phyloP scores from a whole-genome alignment of 805 yeast genomes.

The Zygotorulaspora danielsina region DNA sequence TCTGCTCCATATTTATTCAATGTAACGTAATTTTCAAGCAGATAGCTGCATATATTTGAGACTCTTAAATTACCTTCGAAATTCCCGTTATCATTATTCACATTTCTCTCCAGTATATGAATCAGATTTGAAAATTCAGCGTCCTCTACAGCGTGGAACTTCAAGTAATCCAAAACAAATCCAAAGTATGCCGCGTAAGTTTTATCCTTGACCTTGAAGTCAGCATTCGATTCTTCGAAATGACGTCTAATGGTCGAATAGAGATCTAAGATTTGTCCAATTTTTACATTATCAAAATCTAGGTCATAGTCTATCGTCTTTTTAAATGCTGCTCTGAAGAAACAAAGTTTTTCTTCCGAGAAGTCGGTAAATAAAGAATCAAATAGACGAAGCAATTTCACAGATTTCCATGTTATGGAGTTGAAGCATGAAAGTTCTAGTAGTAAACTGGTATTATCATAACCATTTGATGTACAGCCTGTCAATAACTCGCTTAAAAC shows the following conservation, averaged over 20 bases:
- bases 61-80: constrained; percentile 25
- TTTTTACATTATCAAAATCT: constrained; percentile 6
- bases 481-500: constrained; percentile 29
- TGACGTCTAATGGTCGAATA: constrained; percentile 11
- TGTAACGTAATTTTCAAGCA: constrained; percentile 17
- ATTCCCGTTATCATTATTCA: constrained; percentile 26
- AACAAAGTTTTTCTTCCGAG: constrained; percentile 26
- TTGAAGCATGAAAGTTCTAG: constrained; percentile 25
- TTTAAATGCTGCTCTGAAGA: constrained; percentile 27
- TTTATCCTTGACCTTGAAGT: constrained; percentile 33
- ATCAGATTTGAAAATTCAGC: constrained; percentile 20
- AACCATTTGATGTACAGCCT: constrained; percentile 14
- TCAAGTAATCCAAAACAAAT: constrained; percentile 21
- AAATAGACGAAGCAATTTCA: constrained; percentile 19
- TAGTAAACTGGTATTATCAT: constrained; percentile 24
- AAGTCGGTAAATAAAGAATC: constrained; percentile 16
- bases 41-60: constrained; percentile 15
- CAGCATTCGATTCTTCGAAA: constrained; percentile 1
- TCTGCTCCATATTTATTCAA: constrained; percentile 6
- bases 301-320: constrained; percentile 14
- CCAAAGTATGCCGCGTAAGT: constrained; percentile 28
- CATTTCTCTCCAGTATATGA: constrained; percentile 18
- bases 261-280: constrained; percentile 17
- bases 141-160: constrained; percentile 17
- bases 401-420: constrained; percentile 26